Conservation (phyloP, 169 alveolate species). For the Eimeria maxima region DNA sequence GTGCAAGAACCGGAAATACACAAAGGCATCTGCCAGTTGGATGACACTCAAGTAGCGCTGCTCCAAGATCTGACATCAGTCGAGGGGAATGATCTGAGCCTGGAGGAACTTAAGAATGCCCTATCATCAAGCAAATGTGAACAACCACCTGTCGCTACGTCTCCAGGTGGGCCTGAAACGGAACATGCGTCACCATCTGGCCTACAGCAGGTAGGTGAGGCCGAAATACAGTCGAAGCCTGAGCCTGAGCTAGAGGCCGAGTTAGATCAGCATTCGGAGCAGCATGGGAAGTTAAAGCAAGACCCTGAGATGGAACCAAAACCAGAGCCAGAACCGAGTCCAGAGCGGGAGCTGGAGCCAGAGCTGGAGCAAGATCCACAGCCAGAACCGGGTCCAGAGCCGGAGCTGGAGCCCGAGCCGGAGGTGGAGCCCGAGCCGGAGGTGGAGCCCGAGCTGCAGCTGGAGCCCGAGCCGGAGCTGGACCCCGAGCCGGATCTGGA, state of each 20-base stretch:
- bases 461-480: background rate
- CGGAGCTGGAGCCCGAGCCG: background rate
- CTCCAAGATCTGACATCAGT: conserved; percentile 51
- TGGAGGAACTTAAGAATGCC: conserved; percentile 47
- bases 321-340: background rate
- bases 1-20: background rate
- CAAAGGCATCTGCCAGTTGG: background rate
- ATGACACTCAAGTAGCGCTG: conserved; percentile 41
- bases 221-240: background rate
- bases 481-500: background rate
- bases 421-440: background rate
- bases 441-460: background rate
- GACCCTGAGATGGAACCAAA: background rate
- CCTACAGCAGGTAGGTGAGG: background rate
- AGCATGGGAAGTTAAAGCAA: background rate
- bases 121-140: background rate
- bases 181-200: background rate
- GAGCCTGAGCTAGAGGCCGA: background rate
- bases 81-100: conserved; percentile 9
- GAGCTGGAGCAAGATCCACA: conserved; percentile 17
- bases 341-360: background rate
- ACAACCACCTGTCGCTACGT: background rate
- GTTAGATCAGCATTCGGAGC: background rate
- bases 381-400: background rate
- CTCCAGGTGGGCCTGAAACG: conserved; percentile 9